Conservation (phyloP, 1,139 yeast genomes). For the Sugiyamaella paludigena region DNA sequence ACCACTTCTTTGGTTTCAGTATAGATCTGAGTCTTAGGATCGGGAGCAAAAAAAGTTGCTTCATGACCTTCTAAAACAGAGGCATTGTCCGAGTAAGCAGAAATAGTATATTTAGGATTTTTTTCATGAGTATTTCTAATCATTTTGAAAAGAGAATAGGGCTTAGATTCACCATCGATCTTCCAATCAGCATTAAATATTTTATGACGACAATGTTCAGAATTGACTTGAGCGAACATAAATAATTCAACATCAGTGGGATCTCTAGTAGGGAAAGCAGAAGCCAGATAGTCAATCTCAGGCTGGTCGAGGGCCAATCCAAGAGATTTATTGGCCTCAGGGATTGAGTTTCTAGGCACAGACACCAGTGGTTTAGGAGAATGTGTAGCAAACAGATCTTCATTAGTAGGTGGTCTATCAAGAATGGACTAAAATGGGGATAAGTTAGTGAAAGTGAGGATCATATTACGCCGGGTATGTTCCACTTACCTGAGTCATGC, state of each 20-base stretch:
- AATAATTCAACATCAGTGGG: conserved; percentile 98
- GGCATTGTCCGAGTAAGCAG: conserved; percentile 97
- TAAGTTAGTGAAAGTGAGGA: neutral
- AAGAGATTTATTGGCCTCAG: conserved; percentile 73
- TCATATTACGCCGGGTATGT: too few species aligned
- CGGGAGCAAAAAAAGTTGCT: conserved; percentile 75
- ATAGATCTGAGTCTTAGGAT: conserved; percentile 71
- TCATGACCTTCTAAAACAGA: conserved; percentile 88
- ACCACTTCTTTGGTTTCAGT: conserved; percentile 69
- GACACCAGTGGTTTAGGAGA: conserved; percentile 80
- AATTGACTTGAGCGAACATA: conserved; percentile 99
- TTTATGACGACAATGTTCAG: conserved; percentile 99
- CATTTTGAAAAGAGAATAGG: conserved; percentile 83
- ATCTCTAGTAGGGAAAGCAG: conserved; percentile 83
- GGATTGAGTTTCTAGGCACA: conserved; percentile 59
- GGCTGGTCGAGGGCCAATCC: conserved; percentile 93
- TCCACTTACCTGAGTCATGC: conserved; percentile 77
- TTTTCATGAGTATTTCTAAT: conserved; percentile 87
- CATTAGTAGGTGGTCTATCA: conserved; percentile 57
- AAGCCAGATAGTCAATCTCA: conserved; percentile 80
- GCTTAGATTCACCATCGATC: conserved; percentile 77
- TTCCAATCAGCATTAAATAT: conserved; percentile 99
- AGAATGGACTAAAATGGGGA: conserved; percentile 32
- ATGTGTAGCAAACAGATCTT: conserved; percentile 75
- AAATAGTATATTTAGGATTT: conserved; percentile 78